Conservation (phyloP, 177 flowering plant genomes). For the Vitis hybrid region DNA sequence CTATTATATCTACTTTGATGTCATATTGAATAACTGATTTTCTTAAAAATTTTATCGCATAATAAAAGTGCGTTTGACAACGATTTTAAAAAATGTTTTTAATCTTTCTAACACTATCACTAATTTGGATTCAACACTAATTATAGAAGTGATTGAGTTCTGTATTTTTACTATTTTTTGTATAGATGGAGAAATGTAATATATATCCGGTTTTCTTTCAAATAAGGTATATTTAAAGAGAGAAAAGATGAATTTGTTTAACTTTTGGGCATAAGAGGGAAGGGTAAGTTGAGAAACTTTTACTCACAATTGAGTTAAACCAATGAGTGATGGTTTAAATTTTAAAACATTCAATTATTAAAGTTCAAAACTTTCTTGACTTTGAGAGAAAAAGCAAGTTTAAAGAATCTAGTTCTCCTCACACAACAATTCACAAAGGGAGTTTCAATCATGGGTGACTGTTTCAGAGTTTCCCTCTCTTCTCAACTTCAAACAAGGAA, state of each 20-base stretch:
- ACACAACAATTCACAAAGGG: not conserved
- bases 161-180: too few species aligned
- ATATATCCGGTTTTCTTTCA: too few species aligned
- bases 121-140: too few species aligned
- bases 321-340: not conserved
- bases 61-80: fast-evolving
- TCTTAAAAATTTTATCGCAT: fast-evolving
- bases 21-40: too few species aligned
- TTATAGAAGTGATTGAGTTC: too few species aligned
- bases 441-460: slow-evolving; percentile 3
- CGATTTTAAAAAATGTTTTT: too few species aligned
- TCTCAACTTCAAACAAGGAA: not conserved
- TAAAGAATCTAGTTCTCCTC: slow-evolving; percentile 15
- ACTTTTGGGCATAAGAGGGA: too few species aligned
- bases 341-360: not conserved
- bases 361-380: slow-evolving; percentile 8
- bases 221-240: too few species aligned
- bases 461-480: not conserved
- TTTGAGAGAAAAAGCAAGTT: slow-evolving; percentile 18
- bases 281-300: not conserved
- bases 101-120: too few species aligned
- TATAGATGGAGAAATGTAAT: too few species aligned
- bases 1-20: too few species aligned
- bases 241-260: too few species aligned
- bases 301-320: not conserved